Percentiles rank a stretch among this genome's conserved stretches.
phyloP scores from a whole-genome alignment of 495 filamentous ascomycete species.

The Podospora comata region DNA sequence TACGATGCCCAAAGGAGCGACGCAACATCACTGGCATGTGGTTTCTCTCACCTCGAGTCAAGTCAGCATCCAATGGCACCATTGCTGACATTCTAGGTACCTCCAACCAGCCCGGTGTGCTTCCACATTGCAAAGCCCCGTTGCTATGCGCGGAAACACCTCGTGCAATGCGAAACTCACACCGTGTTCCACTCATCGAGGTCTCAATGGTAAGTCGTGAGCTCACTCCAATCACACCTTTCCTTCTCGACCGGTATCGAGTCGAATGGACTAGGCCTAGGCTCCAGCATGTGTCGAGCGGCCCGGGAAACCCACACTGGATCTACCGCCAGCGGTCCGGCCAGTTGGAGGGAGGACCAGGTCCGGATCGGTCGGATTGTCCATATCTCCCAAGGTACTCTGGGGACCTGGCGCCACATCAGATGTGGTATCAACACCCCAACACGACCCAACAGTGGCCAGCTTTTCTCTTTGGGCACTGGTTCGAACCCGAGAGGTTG shows the following conservation, averaged over 20 bases:
- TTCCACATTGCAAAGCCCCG: slow-evolving; percentile 13
- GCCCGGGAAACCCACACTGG: too few species aligned
- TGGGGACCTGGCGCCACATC: too few species aligned
- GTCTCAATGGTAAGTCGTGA: slow-evolving; percentile 14
- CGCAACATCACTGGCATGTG: slow-evolving; percentile 19
- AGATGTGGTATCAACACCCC: too few species aligned
- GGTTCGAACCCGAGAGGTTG: too few species aligned
- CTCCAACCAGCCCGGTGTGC: slow-evolving; percentile 14
- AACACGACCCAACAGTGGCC: too few species aligned
- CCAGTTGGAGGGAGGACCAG: too few species aligned
- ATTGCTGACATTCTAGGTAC: neutral
- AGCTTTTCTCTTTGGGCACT: too few species aligned
- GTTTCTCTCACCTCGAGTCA: neutral
- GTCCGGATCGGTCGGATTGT: too few species aligned
- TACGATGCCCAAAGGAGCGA: slow-evolving; percentile 5
- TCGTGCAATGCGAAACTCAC: slow-evolving; percentile 11
- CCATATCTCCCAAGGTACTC: too few species aligned
- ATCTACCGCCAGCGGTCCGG: too few species aligned
- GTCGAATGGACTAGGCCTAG: too few species aligned
- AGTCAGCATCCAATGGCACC: neutral
- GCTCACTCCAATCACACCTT: neutral
- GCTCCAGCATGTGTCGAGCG: too few species aligned
- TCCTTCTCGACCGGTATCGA: neutral
- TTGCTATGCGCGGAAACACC: slow-evolving; percentile 10
- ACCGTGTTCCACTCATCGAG: slow-evolving; percentile 10